Evolutionary conservation across 352 stramenopile genomes (phyloP).

Genomic region (Phytophthora cajani): DNA sequence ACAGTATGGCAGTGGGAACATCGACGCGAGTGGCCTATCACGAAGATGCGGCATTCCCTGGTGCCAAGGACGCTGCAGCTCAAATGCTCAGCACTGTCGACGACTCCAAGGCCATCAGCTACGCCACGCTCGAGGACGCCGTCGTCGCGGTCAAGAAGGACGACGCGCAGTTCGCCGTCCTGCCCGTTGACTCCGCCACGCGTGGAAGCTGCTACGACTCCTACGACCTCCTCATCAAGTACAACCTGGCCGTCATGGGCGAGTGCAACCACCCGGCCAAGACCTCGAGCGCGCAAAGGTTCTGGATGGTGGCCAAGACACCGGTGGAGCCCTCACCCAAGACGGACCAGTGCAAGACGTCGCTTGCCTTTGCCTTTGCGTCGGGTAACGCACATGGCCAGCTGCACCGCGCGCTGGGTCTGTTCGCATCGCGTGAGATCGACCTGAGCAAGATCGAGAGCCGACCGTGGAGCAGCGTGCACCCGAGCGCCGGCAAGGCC

Average conservation of each 20-base stretch:
- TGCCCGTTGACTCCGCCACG: constrained; percentile 96
- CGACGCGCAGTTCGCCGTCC: constrained; percentile 93
- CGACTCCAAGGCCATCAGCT: constrained; percentile 21
- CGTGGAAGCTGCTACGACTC: constrained; percentile 96
- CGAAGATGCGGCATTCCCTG: constrained; percentile 3
- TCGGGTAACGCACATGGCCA: constrained; percentile 66
- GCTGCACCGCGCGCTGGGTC: constrained; percentile 64
- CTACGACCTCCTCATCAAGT: constrained; percentile 89
- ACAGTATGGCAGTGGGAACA: constrained; percentile 17
- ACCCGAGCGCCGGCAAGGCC: constrained; percentile 40
- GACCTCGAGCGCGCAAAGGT: constrained; percentile 52
- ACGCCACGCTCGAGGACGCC: constrained; percentile 49
- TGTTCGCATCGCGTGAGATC: constrained; percentile 70
- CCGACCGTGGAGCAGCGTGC: constrained; percentile 46
- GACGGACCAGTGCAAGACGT: constrained; percentile 62
- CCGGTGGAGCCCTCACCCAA: constrained; percentile 27
- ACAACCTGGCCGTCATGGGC: constrained; percentile 69
- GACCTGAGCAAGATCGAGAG: constrained; percentile 80
- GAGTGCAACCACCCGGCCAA: constrained; percentile 48
- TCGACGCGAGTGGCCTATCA: constrained; percentile 27
- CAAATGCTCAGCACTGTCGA: constrained; percentile 20
- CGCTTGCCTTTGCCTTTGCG: constrained; percentile 74
- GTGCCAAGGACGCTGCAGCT: constrained; percentile 21
- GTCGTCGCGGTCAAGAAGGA: constrained; percentile 68
- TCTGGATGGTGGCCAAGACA: constrained; percentile 84